Base-by-base conservation (phyloP, 495 filamentous ascomycete species). In the Talaromyces trachyspermus region DNA sequence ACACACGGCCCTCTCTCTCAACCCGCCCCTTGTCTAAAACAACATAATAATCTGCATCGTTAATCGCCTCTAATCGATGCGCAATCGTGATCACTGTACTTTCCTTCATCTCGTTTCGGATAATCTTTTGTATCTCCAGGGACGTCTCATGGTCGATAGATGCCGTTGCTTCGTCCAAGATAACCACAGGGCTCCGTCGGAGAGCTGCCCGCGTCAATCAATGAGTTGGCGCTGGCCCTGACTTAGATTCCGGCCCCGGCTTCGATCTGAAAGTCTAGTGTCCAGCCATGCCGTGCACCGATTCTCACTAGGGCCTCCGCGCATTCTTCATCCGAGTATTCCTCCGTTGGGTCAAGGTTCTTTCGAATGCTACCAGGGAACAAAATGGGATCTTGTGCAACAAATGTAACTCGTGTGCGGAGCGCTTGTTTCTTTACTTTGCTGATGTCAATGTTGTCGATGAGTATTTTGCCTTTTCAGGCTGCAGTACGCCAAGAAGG, bases 31-130 rank as follows among this genome's bases (percentile, higher is more conserved):
- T 74, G 12, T 84, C 84, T 46, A 95, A 59, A 33, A 83, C 76
- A 18, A 92, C 66, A 58, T 80, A 86, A 49, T 76, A 86, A 54
- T 85, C 78, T 14, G 86, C 86, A 56, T 84, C 77, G 61, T 75
- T 76, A n/a, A 89, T 85, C 18, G 86, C 86, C 59, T 89, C 86
- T 19, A 86, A 57, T 35, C 86, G 79, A 73, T 95, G 88, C 33
- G 88, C 88, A 64, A 95, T 89, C 3, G 85, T 89, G 40, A 95
- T 81, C 11, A 95, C 87, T 2, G 88, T 95, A 51, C 85, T 89
- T 29, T 81, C 68, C 39, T 62, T 69, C 67, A 92, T 69, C 69
- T 91, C 87, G 53, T 86, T 81, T 24, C 83, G 64, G 46, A 95
- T 58, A 26, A 92, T 69, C 54, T 79, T 71, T 68, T 95, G 88